Percentiles rank a stretch among this genome's conserved stretches.
phyloP scores from a whole-genome alignment of 352 stramenopile genomes.

The Phytophthora pistaciae region DNA sequence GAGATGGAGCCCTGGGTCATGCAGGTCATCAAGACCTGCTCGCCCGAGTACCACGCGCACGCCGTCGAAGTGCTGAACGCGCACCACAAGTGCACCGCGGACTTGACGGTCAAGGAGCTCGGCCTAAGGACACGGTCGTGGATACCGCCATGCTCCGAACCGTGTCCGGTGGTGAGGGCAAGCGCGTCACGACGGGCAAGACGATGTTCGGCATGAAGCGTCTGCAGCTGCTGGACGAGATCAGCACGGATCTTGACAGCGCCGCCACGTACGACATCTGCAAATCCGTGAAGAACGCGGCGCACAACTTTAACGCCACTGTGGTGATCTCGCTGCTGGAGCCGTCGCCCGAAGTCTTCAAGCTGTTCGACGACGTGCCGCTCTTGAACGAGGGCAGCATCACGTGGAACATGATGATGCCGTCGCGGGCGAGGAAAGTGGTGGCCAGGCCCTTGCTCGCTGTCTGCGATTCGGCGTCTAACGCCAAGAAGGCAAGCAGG shows the following conservation, averaged over 20 bases:
- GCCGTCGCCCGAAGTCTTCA: constrained; percentile 57
- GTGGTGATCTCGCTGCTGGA: constrained; percentile 58
- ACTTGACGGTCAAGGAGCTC: constrained; percentile 57
- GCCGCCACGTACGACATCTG: constrained; percentile 83
- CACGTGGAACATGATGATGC: no score
- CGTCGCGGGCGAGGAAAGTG: no score
- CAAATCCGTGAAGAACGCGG: constrained; percentile 69
- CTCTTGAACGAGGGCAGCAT: constrained; percentile 60
- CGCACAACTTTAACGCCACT: constrained; percentile 54
- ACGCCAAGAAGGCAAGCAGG: constrained; percentile 8
- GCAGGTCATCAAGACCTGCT: constrained; percentile 40
- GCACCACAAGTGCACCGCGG: constrained; percentile 38
- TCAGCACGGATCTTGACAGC: constrained; percentile 67
- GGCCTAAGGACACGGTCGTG: constrained; percentile 74
- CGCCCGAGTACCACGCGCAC: constrained; percentile 44
- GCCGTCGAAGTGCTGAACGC: constrained; percentile 47
- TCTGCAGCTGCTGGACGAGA: constrained; percentile 84
- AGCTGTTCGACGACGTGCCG: constrained; percentile 67
- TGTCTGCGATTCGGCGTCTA: constrained; percentile 48
- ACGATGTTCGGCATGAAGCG: constrained; percentile 82
- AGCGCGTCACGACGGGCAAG: constrained; percentile 57
- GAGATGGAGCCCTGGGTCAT: constrained; percentile 51
- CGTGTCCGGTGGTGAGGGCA: constrained; percentile 66
- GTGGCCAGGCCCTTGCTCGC: no score
- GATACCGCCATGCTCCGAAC: constrained; percentile 62